Evolutionary conservation across 2,329 filamentous ascomycete genomes (phyloP), one percentile per base, ranked within the genome.

Genomic region (Lachnellula arida): DNA sequence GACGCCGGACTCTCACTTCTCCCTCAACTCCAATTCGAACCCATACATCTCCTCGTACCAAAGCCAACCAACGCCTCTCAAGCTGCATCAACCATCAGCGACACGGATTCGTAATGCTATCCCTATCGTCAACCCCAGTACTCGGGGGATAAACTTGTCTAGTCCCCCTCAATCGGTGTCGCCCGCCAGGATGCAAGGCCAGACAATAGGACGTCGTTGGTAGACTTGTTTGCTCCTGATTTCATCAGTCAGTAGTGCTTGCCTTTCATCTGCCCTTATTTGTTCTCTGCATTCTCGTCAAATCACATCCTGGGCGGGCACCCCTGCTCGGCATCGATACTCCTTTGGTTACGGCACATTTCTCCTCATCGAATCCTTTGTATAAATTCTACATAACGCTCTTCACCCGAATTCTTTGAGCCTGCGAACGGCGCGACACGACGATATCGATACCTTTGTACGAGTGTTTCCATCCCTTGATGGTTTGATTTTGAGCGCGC

Each of bases 71-170:
- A 74, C 76, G 60, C 84, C 74, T 79, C 67, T 93, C 66, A 97
- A 96, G 77, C 80, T 95, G 60, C 91, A 96, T 75, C 93, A 97
- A 78, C 91, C 92, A 59, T 81, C 92, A 60, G 90, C 92, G 60
- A 90, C 92, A 62, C 89, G 94, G 65, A 85, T 88, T 56, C 90
- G 91, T 74, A 97, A 97, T 73, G 91, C 94, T 69, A 97, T 97
- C 65, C 93, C 93, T 57, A 99, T 99, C 72, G 90, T 97, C 75
- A 96, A 99, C 79, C 94, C 94, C 53, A 89, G 84, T 65, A 97
- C 93, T 55, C 42, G 42, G 15, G 91, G 94, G 69, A 85, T 91
- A 72, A 83, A 85, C 69, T 87, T 97, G 78, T 86, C 91, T 55
- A 96, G 91, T 77, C 93, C 93, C 64, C 91, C 93, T 25, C 87